Evolutionary conservation across 441 rosid species (phyloP), one percentile per base, ranked within the genome.

Genomic region (Aquilaria agallochum): DNA sequence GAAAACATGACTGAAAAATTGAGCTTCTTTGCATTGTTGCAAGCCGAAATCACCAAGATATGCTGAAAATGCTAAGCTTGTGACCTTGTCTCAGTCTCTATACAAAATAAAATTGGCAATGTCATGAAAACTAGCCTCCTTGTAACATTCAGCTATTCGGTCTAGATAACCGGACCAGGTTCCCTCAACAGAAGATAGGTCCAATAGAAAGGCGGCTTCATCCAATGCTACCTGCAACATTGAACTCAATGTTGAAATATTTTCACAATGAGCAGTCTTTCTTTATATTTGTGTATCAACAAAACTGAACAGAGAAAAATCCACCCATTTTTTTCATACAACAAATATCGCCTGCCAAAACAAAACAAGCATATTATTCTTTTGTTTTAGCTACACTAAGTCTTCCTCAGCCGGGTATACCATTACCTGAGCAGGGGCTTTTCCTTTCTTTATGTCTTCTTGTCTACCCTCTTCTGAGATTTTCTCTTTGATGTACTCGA

Each of bases 181-280:
- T 73, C 96, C 95, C 60, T 89, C 88, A 40, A 89, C 76, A 62
- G 91, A 89, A 60, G 89, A 95, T 67, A 92, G 81, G 74, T 92
- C 96, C 81, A 92, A 76, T 54, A 89, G 74, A 76, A 89, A 92
- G 14, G 95, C 96, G 0, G 96, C 93, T 68, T 82, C 95, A 74
- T 92, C 96, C 79, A 92, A 72, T 20, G 91, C 79, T 69, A 82
- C 67, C 93, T 84, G 76, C 66, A 42, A 36, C 15, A 4, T 44
- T 15, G 30, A 54, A 50, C 44, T 56, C 44, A 27, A 59, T 10
- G 62, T 14, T 20, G 51, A 49, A 31, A 45, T 13, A 50, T 34
- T 27, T 33, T 31, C 34, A 50, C 56, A 51, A 42, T 36, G 9
- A 10, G 36, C 50, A 11, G 20, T 6, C 32, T 27, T 51, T 46